phyloP scores from a whole-genome alignment of 495 filamentous ascomycete species.

The Emericellopsis terricola region DNA sequence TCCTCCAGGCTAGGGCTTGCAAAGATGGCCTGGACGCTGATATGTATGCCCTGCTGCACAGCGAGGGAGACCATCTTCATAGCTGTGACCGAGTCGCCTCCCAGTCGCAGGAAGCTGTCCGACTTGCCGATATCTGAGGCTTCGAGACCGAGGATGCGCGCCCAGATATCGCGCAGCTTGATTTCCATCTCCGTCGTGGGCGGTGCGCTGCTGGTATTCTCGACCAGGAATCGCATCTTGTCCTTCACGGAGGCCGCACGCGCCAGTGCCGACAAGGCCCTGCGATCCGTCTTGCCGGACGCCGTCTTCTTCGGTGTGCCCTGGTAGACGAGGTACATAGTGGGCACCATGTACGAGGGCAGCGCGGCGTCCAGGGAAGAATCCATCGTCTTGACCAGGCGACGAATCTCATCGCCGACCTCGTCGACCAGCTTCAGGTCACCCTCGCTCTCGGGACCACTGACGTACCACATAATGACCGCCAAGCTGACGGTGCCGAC shows the following conservation, averaged over 20 bases:
- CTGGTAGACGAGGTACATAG: background rate
- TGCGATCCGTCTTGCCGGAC: conserved; percentile 45
- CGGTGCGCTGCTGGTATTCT: conserved; percentile 5
- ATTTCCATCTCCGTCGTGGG: conserved; percentile 15
- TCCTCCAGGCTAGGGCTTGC: background rate
- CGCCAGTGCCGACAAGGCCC: conserved; percentile 22
- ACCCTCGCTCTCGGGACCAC: no score
- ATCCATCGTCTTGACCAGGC: background rate
- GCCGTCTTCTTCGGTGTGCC: conserved; percentile 7
- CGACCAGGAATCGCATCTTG: conserved; percentile 10
- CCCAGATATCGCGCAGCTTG: conserved; percentile 12
- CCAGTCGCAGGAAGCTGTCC: conserved; percentile 18
- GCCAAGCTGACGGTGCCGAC: no score
- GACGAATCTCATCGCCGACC: background rate
- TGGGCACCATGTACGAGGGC: conserved; percentile 1
- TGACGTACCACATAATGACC: no score
- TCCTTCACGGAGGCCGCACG: conserved; percentile 14
- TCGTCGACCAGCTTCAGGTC: background rate
- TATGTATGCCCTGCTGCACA: background rate
- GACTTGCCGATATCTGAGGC: conserved; percentile 6
- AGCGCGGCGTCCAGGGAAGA: background rate
- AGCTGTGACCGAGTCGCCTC: conserved; percentile 22
- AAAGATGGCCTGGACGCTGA: background rate
- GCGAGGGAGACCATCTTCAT: conserved; percentile 14
- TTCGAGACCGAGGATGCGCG: conserved; percentile 12